Percentiles rank a stretch among this genome's conserved stretches.
phyloP scores from a whole-genome alignment of 148 eudicot species.

The Cornus kousa region DNA sequence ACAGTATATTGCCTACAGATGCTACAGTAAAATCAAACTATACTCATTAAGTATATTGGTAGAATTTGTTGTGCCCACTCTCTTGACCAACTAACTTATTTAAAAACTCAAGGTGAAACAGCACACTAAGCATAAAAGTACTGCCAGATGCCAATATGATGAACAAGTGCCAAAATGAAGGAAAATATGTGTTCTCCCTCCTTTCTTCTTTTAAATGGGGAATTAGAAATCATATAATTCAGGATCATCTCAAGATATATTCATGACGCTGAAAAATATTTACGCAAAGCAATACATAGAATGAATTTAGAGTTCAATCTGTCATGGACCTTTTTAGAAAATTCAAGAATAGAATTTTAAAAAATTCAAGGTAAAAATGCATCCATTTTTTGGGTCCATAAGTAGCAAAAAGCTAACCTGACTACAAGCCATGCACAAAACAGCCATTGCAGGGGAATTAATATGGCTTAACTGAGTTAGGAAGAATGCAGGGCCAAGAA shows the following conservation, averaged over 20 bases:
- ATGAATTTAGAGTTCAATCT: not conserved
- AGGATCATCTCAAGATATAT: not conserved
- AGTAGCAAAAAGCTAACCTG: constrained; percentile 51
- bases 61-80: not conserved
- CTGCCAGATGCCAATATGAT: not conserved
- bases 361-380: not conserved
- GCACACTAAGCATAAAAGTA: not conserved
- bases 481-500: constrained; percentile 99
- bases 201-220: not conserved
- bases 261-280: not conserved
- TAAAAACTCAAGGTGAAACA: not conserved
- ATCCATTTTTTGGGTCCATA: not conserved
- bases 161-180: too few species aligned
- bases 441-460: constrained; percentile 90
- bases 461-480: constrained; percentile 89
- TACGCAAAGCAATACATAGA: not conserved
- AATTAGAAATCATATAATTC: too few species aligned
- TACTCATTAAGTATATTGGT: not conserved
- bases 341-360: not conserved
- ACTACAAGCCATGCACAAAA: constrained; percentile 93
- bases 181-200: not conserved
- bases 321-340: not conserved
- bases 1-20: not conserved
- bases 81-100: not conserved
- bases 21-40: not conserved